Evolutionary conservation across 2,329 filamentous ascomycete species (phyloP).

Genomic region (Fonsecaea multimorphosa): DNA sequence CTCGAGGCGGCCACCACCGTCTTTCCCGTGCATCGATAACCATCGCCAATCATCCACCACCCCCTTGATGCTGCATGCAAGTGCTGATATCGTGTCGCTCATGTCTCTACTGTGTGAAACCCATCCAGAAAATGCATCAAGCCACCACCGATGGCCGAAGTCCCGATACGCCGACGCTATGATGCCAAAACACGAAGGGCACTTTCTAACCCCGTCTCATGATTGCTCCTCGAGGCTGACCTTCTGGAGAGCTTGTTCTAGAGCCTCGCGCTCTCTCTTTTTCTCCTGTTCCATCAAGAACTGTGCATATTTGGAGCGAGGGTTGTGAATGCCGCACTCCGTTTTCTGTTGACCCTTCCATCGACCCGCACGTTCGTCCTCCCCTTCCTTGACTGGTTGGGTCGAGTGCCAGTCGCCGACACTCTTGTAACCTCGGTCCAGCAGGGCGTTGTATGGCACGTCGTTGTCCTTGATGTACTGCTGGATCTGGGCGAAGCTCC

Average conservation of each 20-base stretch:
- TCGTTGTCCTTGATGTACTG: slow-evolving; percentile 83
- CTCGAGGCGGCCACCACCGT: not conserved
- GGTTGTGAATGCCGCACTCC: slow-evolving; percentile 99
- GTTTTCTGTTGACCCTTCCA: slow-evolving; percentile 98
- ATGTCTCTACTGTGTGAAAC: slow-evolving; percentile 17
- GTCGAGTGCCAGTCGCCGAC: slow-evolving; percentile 99
- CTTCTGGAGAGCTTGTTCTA: slow-evolving; percentile 51
- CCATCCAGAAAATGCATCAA: slow-evolving; percentile 12
- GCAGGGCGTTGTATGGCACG: slow-evolving; percentile 90
- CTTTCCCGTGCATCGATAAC: slow-evolving; percentile 9
- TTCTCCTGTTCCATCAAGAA: slow-evolving; percentile 76
- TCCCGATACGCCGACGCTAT: slow-evolving; percentile 40
- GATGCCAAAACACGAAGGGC: slow-evolving; percentile 16
- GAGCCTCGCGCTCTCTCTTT: slow-evolving; percentile 66
- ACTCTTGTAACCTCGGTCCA: slow-evolving; percentile 96
- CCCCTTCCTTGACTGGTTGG: slow-evolving; percentile 82
- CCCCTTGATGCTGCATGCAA: slow-evolving; percentile 23
- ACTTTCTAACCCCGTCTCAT: not conserved
- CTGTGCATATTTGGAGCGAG: slow-evolving; percentile 88
- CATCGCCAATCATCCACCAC: slow-evolving; percentile 15
- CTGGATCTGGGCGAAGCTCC: slow-evolving; percentile 89
- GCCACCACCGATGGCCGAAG: slow-evolving; percentile 30
- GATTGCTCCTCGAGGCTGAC: slow-evolving; percentile 29
- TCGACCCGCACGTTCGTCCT: slow-evolving; percentile 93
- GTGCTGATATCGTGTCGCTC: slow-evolving; percentile 25